phyloP scores from a whole-genome alignment of 202 grass and related monocot species.

The Hordeum pubiflorum region DNA sequence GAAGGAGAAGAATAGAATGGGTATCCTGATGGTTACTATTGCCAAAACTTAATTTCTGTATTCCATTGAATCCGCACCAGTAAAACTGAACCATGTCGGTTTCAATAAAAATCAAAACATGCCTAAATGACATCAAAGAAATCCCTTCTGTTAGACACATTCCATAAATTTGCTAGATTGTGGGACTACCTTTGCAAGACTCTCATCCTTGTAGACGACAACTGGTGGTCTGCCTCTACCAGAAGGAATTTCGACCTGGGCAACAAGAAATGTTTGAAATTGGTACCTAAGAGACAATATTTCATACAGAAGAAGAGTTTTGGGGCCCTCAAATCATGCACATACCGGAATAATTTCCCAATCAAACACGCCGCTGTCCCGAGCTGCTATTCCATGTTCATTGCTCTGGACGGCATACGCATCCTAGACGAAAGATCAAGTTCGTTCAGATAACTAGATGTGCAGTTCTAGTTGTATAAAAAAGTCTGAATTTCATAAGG shows the following conservation, averaged over 20 bases:
- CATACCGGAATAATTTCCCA: constrained; percentile 82
- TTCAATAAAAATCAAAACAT: neutral
- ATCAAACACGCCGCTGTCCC: constrained; percentile 51
- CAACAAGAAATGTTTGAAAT: constrained; percentile 12
- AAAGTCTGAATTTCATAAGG: neutral
- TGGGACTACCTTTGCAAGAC: constrained; percentile 70
- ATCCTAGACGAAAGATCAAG: constrained; percentile 45
- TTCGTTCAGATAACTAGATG: neutral
- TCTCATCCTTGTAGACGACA: constrained; percentile 79
- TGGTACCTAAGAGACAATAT: neutral
- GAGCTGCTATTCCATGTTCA: constrained; percentile 66
- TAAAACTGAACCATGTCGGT: neutral
- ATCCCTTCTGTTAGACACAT: neutral
- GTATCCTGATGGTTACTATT: neutral
- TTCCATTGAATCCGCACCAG: neutral
- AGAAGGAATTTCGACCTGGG: constrained; percentile 69
- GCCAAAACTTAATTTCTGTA: neutral
- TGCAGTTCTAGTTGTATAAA: neutral
- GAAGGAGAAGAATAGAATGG: neutral
- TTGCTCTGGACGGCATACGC: constrained; percentile 77
- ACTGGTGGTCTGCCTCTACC: constrained; percentile 66
- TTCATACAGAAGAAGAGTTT: neutral
- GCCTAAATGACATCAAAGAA: neutral
- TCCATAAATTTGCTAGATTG: neutral
- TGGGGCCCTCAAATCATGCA: constrained; percentile 12